Base-by-base conservation (phyloP, 2,329 filamentous ascomycete genomes). In the Dactylellina parvicollis region DNA sequence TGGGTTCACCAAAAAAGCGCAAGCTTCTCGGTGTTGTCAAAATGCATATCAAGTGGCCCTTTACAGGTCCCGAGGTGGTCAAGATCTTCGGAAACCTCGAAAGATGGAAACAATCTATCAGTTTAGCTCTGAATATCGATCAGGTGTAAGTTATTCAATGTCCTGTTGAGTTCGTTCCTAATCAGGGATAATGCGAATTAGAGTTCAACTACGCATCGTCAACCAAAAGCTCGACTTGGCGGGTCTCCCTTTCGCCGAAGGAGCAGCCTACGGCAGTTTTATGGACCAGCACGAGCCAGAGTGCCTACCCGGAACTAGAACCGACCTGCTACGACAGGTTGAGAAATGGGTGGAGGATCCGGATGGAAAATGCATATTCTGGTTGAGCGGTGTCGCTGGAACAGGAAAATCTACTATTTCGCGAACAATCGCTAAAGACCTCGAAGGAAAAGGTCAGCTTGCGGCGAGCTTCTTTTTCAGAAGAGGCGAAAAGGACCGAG, bases 331-430 rank as follows among this genome's bases (percentile, higher is more conserved):
- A 9, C 22, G 59, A 12, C 26, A 72, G 12, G 76, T 78, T 26
- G 49, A 8, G 36, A 40, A 30, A 16, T 77, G 75, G 76, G 56
- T 22, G 24, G n/a, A 67, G 9, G 38, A 70, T 26, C 20, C 36
- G 3, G 9, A 67, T 1, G 54, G 66, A 26, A 50, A 70, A 38
- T 50, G 69, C 30, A 75, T 79, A n/a, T 78, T 76, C 54, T 83
- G 79, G 81, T 76, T 83, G 9, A 78, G 77, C 14, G 80, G 81
- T 9, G 76, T 80, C 76, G 80, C 80, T 1, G 80, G 81, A 8
- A 80, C 78, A 1, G 62, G 62, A 16, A 66, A 66, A 28, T 66
- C 61, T 14, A 66, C 61, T 5, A 56, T 66, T 16, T 62, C 57
- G 30, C 57, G 57, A n/a, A 74, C 71, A 22, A 52, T 56, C 10